These are phyloP conservation scores for Colletotrichum acutatum DNA, from an alignment of 2,329 filamentous ascomycete genomes.

Conservation along the genomic window DNA sequence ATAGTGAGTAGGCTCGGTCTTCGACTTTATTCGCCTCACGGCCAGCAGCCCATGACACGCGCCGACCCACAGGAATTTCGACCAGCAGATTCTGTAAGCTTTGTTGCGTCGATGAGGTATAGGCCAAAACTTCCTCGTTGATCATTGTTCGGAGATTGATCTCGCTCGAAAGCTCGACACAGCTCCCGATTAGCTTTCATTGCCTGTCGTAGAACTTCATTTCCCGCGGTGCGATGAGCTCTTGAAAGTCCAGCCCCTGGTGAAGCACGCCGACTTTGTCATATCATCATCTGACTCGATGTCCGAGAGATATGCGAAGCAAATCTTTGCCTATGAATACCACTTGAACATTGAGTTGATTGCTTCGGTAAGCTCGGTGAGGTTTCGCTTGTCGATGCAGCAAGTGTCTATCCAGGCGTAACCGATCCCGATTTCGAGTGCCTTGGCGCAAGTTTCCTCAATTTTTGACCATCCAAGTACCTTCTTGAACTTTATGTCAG, in stretches of 20 bases:
- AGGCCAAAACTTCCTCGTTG: not conserved
- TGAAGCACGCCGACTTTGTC: not conserved
- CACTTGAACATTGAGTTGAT: constrained; percentile 7
- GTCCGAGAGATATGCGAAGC: constrained; percentile 33
- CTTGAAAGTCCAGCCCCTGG: constrained; percentile 30
- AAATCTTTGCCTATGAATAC: constrained; percentile 13
- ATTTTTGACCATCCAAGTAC: not conserved
- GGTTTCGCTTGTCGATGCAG: not conserved
- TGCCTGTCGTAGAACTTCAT: constrained; percentile 13
- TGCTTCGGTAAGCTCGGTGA: not conserved
- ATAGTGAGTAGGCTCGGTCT: constrained; percentile 41
- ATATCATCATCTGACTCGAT: not conserved
- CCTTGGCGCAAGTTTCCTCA: not conserved
- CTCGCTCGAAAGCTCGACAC: constrained; percentile 39
- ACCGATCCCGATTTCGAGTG: not conserved
- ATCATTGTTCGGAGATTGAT: not conserved
- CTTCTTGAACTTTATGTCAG: not conserved
- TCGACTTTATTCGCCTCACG: constrained; percentile 37
- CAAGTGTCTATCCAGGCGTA: constrained; percentile 19
- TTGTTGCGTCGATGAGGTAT: not conserved
- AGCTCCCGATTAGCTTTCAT: not conserved
- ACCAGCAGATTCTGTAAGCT: not conserved
- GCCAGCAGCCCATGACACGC: constrained; percentile 42
- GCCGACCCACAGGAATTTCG: not conserved
- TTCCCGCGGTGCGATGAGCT: constrained; percentile 18